Conservation (phyloP, 2,329 filamentous ascomycete genomes). For the Chaetomium sp. region DNA sequence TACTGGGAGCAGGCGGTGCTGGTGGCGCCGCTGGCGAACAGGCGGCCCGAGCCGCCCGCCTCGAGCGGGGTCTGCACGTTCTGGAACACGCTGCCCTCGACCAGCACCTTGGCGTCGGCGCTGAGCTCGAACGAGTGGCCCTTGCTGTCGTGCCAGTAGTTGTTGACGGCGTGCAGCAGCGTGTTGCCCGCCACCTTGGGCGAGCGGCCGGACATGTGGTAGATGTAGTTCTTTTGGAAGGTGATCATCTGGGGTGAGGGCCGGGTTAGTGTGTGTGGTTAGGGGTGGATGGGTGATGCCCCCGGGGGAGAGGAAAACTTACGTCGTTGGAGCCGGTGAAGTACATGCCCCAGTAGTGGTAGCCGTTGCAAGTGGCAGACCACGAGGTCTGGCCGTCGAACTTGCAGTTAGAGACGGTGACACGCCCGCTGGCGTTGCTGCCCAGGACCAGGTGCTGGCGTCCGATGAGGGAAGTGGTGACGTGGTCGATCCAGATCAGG, state of each 20-base stretch:
- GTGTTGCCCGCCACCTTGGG: constrained; percentile 27
- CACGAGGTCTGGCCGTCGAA: constrained; percentile 57
- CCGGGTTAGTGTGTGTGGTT: background rate
- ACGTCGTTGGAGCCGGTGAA: constrained; percentile 57
- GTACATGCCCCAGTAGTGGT: constrained; percentile 64
- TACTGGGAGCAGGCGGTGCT: constrained; percentile 47
- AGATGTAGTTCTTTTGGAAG: constrained; percentile 26
- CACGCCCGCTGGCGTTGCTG: constrained; percentile 53
- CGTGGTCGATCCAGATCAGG: constrained; percentile 55
- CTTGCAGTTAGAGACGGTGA: constrained; percentile 63
- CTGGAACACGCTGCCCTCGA: constrained; percentile 27
- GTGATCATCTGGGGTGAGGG: constrained; percentile 17
- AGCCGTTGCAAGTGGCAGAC: constrained; percentile 59
- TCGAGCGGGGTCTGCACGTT: constrained; percentile 18
- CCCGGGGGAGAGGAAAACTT: background rate
- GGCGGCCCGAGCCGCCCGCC: constrained; percentile 35
- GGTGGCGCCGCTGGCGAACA: constrained; percentile 41
- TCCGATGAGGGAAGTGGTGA: constrained; percentile 60
- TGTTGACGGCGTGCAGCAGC: constrained; percentile 26
- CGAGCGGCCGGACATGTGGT: constrained; percentile 24
- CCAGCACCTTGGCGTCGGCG: constrained; percentile 20
- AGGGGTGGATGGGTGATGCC: background rate
- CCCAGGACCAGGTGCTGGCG: constrained; percentile 64
- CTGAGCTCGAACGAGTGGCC: constrained; percentile 24
- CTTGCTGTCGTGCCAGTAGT: constrained; percentile 27